These are phyloP conservation scores for Cryphonectria naterciae DNA, from an alignment of 2,329 filamentous ascomycete species.

Conservation along the genomic window DNA sequence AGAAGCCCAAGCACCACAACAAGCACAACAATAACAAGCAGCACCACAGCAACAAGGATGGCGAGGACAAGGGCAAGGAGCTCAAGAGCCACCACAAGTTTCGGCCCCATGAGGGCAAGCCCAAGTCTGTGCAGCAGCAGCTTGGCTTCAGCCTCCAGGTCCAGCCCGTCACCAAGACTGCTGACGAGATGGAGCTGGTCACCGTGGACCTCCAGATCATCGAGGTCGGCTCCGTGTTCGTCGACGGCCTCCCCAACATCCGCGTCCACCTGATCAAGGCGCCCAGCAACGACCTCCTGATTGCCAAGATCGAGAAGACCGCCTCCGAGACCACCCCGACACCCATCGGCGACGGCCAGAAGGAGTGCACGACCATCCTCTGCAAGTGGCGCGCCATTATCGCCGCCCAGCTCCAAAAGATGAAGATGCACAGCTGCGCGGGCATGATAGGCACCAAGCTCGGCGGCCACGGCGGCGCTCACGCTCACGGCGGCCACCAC, in stretches of 20 bases:
- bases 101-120: constrained; percentile 30
- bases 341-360: constrained; percentile 37
- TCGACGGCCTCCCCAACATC: constrained; percentile 59
- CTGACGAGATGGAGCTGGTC: constrained; percentile 57
- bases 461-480: constrained; percentile 11
- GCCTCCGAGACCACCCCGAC: constrained; percentile 33
- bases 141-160: constrained; percentile 56
- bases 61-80: constrained; percentile 31
- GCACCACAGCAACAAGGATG: constrained; percentile 29
- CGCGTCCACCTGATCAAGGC: constrained; percentile 66
- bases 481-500: constrained; percentile 32
- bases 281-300: constrained; percentile 56
- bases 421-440: constrained; percentile 47
- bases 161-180: constrained; percentile 49
- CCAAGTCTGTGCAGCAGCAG: constrained; percentile 35
- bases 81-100: constrained; percentile 32
- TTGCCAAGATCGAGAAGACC: constrained; percentile 51
- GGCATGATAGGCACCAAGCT: constrained; percentile 38
- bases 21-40: constrained; percentile 36
- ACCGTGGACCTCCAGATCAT: constrained; percentile 61
- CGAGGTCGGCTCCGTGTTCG: constrained; percentile 60
- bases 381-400: constrained; percentile 61
- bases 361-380: constrained; percentile 49
- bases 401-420: constrained; percentile 45
- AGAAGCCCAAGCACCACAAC: constrained; percentile 36